A percentile compares a stretch with the other conserved stretches of the same genome.
Evolutionary conservation across 2,329 filamentous ascomycete genomes (phyloP).

Genomic region (Fusarium chlamydosporum): DNA sequence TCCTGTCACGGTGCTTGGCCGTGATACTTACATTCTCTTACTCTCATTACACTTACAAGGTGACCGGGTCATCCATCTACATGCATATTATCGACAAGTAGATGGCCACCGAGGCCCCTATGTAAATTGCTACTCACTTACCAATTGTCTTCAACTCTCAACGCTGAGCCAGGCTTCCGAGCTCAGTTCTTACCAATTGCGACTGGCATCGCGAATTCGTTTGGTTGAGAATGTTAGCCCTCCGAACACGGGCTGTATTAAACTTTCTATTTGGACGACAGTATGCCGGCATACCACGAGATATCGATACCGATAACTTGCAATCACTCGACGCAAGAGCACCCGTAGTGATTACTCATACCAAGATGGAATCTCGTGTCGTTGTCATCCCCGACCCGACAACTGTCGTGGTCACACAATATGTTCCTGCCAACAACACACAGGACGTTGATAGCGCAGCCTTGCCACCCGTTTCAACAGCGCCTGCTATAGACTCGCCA

Average conservation of each 20-base stretch:
- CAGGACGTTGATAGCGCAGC: constrained; percentile 13
- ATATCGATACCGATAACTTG: constrained; percentile 38
- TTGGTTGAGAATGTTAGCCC: constrained; percentile 53
- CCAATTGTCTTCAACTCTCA: constrained; percentile 24
- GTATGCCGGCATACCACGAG: constrained; percentile 68
- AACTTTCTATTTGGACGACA: constrained; percentile 65
- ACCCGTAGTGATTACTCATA: constrained; percentile 36
- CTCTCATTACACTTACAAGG: constrained; percentile 32
- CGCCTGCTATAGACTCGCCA: constrained; percentile 20
- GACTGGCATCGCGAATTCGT: constrained; percentile 57
- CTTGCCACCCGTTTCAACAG: constrained; percentile 29
- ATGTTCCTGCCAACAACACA: constrained; percentile 36
- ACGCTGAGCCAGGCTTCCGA: constrained; percentile 31
- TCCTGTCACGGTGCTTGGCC: constrained; percentile 21
- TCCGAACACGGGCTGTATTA: constrained; percentile 63
- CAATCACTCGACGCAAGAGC: constrained; percentile 33
- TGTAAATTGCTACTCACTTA: constrained; percentile 40
- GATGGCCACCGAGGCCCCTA: constrained; percentile 47
- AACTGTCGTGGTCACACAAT: constrained; percentile 38
- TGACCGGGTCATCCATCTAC: constrained; percentile 49
- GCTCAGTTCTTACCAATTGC: constrained; percentile 37
- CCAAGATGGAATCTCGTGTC: constrained; percentile 37
- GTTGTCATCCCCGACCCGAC: constrained; percentile 37
- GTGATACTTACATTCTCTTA: constrained; percentile 32
- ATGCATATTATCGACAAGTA: constrained; percentile 47